Evolutionary conservation across 176 grass and related monocot species (phyloP), one percentile per base, ranked within the genome.

Genomic region (Rhynchospora pubera): DNA sequence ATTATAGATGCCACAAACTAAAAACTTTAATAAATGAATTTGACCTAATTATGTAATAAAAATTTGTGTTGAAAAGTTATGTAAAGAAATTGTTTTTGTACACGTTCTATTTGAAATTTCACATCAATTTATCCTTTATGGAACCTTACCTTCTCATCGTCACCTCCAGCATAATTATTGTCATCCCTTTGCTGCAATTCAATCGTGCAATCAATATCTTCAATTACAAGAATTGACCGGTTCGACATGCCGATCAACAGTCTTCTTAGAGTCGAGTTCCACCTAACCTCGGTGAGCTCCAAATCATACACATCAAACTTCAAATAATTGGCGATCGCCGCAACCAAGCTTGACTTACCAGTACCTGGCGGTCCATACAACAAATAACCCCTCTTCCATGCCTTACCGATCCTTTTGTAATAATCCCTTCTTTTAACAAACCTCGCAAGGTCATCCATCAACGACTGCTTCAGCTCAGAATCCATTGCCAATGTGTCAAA

Each of bases 291-390:
- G 6, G 90, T 87, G n/a, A 97, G 87, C 86, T 97, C 91, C 65
- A 97, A 84, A 85, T 97, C 94, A 50, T 97, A 97, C 62, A 94
- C 89, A 62, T 97, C 91, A 42, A 94, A 97, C 92, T 91, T 94
- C 85, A 97, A 92, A 80, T 94, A 85, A 71, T 97, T 97, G 50
- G 94, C 94, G 83, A 97, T 97, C 64, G 91, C 94, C 4, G 91
- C 94, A 48, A 97, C 88, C 70, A 97, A 84, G 83, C 94, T 97
- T 24, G 94, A 97, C 71, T 97, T 97, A 79, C 94, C 94, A 3
- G n/a, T 97, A 30, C 94, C 94, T 0, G 92, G 94, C 0, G 90
- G 94, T 15, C 94, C 91, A 24, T 94, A 91, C 12, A 97, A 87
- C 42, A 97, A 86, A 84, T 97, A 97, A 3, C 94, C 94, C 14